A percentile compares a stretch with the other conserved stretches of the same genome.
These are phyloP conservation scores for Colletotrichum salicis DNA, from an alignment of 2,329 filamentous ascomycete species.

Conservation along the genomic window DNA sequence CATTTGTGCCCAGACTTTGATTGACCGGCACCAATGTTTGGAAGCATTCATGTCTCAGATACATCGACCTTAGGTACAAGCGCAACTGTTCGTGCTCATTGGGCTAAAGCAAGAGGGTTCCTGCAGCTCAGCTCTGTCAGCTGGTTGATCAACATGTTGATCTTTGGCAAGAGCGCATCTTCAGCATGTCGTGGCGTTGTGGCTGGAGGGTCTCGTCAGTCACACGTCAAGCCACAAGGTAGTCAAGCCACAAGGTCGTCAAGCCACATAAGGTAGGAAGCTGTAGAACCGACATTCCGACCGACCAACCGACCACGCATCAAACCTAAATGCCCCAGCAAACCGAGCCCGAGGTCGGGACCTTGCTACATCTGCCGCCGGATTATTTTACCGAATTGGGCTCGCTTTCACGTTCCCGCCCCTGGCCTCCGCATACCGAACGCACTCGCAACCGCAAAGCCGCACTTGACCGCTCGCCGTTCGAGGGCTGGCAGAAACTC, in stretches of 20 bases:
- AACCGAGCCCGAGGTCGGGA: conserved; percentile 11
- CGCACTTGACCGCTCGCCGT: conserved; percentile 29
- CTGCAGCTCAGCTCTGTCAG: conserved; percentile 6
- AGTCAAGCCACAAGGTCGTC: no score
- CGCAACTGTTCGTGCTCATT: background rate
- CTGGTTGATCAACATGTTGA: conserved; percentile 8
- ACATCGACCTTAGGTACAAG: background rate
- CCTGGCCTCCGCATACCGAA: conserved; percentile 6
- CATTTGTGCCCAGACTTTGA: background rate
- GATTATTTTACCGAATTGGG: conserved; percentile 22
- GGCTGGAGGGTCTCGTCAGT: background rate
- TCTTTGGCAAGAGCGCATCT: background rate
- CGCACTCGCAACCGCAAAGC: conserved; percentile 9
- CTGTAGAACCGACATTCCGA: background rate
- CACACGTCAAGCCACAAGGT: background rate
- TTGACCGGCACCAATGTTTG: background rate
- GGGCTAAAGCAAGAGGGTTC: background rate
- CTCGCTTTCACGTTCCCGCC: conserved; percentile 6
- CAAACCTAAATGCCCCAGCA: background rate
- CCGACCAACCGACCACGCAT: no score
- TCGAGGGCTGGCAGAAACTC: conserved; percentile 29
- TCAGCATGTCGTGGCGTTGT: background rate
- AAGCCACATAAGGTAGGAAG: background rate
- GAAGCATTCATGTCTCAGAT: background rate
- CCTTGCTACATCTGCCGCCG: background rate